phyloP scores from a whole-genome alignment of 305 asterid genomes.

The Fraxinus albicans region DNA sequence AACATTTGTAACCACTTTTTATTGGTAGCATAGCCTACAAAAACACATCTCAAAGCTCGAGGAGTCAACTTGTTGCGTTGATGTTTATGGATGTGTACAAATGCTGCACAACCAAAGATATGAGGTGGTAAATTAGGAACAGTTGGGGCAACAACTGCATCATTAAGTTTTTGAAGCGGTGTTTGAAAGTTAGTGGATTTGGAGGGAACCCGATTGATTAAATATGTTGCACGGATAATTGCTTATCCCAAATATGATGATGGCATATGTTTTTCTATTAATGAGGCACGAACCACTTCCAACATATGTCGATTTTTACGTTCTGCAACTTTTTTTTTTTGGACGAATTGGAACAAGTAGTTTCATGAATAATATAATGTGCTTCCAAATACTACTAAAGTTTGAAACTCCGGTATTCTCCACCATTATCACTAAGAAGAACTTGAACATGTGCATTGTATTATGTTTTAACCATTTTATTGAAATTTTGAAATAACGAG shows the following conservation, averaged over 20 bases:
- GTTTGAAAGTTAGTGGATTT: not conserved
- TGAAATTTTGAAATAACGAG: no score
- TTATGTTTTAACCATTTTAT: no score
- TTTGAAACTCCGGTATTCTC: not conserved
- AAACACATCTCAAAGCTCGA: not conserved
- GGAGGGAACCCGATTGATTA: not conserved
- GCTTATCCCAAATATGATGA: no score
- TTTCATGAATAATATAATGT: no score
- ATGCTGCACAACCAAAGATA: constrained; percentile 20
- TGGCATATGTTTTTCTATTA: no score
- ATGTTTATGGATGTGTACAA: constrained; percentile 8
- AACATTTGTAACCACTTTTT: not conserved
- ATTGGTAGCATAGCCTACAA: not conserved
- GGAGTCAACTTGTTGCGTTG: constrained; percentile 6
- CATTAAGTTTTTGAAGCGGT: not conserved
- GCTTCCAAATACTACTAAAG: no score
- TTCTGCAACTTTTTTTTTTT: no score
- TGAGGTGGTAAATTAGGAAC: not conserved
- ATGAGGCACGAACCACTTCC: no score
- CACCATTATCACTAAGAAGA: no score
- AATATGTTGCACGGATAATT: not conserved
- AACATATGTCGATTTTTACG: no score
- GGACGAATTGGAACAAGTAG: no score
- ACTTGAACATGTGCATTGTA: no score
- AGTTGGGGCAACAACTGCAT: not conserved